Conservation (phyloP, 805 yeast genomes). For the Priceomyces melissophilus region DNA sequence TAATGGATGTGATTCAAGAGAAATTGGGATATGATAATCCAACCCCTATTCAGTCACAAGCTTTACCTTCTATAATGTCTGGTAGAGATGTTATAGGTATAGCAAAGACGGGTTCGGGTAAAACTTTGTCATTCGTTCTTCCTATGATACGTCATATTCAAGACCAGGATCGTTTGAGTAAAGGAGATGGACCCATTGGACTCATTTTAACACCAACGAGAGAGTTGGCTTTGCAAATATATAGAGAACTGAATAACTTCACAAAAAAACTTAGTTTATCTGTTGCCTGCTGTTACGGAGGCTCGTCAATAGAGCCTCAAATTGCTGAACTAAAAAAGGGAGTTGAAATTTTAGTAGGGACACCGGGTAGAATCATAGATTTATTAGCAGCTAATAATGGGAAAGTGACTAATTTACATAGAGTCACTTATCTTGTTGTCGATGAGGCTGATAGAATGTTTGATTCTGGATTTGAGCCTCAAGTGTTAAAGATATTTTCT, state of each 20-base stretch:
- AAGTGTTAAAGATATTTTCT: conserved; percentile 73
- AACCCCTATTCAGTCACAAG: conserved; percentile 87
- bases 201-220: conserved; percentile 86
- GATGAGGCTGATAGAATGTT: conserved; percentile 98
- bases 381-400: conserved; percentile 81
- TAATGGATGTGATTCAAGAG: conserved; percentile 50
- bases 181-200: conserved; percentile 70
- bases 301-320: conserved; percentile 77
- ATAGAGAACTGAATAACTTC: conserved; percentile 61
- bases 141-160: conserved; percentile 83
- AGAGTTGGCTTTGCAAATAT: conserved; percentile 84
- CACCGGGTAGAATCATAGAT: conserved; percentile 94
- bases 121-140: conserved; percentile 81
- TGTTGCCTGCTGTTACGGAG: conserved; percentile 87
- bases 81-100: conserved; percentile 91
- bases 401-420: conserved; percentile 58
- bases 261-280: conserved; percentile 45
- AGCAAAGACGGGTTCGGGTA: conserved; percentile 96
- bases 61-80: conserved; percentile 84
- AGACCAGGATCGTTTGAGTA: conserved; percentile 56
- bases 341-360: conserved; percentile 79
- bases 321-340: conserved; percentile 77
- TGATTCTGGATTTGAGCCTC: conserved; percentile 97
- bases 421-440: conserved; percentile 78
- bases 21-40: conserved; percentile 57